Evolutionary conservation across 345 rosid species (phyloP), one percentile per base, ranked within the genome.

Genomic region (Citrus unshiu): DNA sequence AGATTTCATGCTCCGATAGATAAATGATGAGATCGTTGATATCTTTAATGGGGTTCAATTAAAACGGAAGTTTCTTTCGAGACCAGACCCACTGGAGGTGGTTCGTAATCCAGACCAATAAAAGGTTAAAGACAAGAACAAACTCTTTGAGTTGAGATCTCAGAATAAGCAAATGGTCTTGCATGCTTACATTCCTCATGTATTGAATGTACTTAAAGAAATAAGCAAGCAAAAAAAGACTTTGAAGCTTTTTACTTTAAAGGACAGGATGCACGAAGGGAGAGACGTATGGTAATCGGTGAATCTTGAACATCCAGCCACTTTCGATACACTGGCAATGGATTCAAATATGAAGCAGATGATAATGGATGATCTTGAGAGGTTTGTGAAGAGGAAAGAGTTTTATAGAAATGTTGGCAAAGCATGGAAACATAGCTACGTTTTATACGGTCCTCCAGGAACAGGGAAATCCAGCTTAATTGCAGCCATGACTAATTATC

Each of bases 401-500:
- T 74, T 62, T 37, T 84, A 84, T 25, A 78, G 64, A 74, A 84
- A 43, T 9, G 77, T 83, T 9, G 86, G 86, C 13, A 83, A 80
- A 63, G 83, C 83, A 34, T 79, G 81, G 79, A 83, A 83, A 68
- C 27, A 79, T 2, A 77, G 81, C 59, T 83, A 80, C 25, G 62
- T 83, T 60, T 27, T 83, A 60, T 77, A 68, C 57, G 81, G 83
- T 3, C 84, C 86, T 4, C 86, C 77, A 4, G 84, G 83, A 14
- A 77, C 81, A 0, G 79, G 81, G 43, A 83, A 80, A 5, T 83
- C 86, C 10, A 80, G 84, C 77, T 80, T 80, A 81, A 77, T 83
- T 21, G 81, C 86, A 16, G 77, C 83, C 39, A 77, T 83, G 83
- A 83, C 83, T 6, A 78, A 83, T 70, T 74, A 73, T 73, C 77